A percentile compares a stretch with the other conserved stretches of the same genome.
These are phyloP conservation scores for Chlamydomonas reinhardtii DNA, from an alignment of 163 green algal genomes.

Conservation along the genomic window DNA sequence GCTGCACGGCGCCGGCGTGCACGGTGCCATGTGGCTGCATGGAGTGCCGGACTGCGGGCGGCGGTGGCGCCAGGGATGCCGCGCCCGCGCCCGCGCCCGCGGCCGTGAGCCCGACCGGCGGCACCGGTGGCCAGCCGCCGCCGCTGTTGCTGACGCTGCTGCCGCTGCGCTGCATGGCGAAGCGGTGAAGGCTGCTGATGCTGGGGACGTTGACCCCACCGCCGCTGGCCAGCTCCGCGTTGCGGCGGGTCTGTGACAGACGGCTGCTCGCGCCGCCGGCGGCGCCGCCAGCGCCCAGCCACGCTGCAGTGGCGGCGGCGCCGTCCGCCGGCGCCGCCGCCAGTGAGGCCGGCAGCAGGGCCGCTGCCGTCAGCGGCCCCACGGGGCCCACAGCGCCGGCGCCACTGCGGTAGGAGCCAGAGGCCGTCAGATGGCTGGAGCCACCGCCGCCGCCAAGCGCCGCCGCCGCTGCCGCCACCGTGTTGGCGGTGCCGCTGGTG, in stretches of 20 bases:
- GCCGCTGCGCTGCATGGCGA: constrained; percentile 25
- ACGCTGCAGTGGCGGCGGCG: not conserved
- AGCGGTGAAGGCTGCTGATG: constrained; percentile 25
- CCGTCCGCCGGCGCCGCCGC: not conserved
- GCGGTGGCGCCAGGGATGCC: no score
- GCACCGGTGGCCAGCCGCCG: no score
- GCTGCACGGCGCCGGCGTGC: no score
- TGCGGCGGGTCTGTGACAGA: not conserved
- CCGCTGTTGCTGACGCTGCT: not conserved
- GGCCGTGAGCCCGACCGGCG: not conserved
- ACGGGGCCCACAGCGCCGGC: not conserved
- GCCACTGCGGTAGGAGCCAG: constrained; percentile 1
- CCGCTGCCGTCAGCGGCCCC: not conserved
- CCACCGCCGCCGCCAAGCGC: not conserved
- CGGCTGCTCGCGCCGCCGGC: not conserved
- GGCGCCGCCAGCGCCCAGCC: not conserved
- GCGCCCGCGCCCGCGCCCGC: no score
- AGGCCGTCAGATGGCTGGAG: not conserved
- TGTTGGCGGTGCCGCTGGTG: no score
- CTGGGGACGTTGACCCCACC: not conserved
- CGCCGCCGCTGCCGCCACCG: no score
- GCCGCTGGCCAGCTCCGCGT: not conserved
- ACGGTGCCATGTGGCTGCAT: no score
- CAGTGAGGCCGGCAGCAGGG: not conserved
- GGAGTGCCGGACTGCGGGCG: no score